Evolutionary conservation across 345 rosid genomes (phyloP), one percentile per base, ranked within the genome.

Genomic region (Salix suchowensis): DNA sequence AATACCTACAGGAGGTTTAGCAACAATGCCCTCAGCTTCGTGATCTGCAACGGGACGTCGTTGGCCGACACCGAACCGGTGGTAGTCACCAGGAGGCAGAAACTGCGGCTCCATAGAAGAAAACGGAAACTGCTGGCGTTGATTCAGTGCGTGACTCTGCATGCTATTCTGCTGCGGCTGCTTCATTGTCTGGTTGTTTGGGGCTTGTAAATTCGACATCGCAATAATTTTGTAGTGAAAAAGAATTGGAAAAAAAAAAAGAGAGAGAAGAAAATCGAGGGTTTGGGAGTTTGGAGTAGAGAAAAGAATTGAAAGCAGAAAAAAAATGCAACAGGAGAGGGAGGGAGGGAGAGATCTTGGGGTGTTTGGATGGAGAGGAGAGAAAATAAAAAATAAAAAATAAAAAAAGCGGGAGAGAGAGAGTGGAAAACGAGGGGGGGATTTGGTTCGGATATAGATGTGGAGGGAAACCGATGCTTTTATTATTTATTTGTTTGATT

Each of bases 371-470:
- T 40, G n/a, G 40, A 28, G 54, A 18, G 19, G 52, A 46, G 44
- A 39, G n/a, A 23, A 67, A 30, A 71, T 34, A 71, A 52, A 77
- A 73, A 71, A 77, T 68, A 42, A 76, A 81, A 76, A 81, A 24
- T 24, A 24, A 24, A 88, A 88, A 77, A 79, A 83, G 78, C 78
- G 90, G 84, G 89, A 82, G 85, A 88, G 84, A 81, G 82, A 28
- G 84, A 70, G 78, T 68, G 85, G 91, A 90, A 85, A 82, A 85
- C 86, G 88, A 87, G 90, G 89, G 67, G 88, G 89, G 93, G 87
- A 87, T 88, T 89, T 91, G 92, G 98, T 92, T 95, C 92, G 92
- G 97, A 94, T 86, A 88, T 82, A 84, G 90, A 87, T 91, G 89
- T 92, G 96, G 97, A 94, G 97, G 97, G 95, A 92, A 91, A 84